Base-by-base conservation (phyloP, 2,329 filamentous ascomycete genomes). In the Diaporthe citriasiana region DNA sequence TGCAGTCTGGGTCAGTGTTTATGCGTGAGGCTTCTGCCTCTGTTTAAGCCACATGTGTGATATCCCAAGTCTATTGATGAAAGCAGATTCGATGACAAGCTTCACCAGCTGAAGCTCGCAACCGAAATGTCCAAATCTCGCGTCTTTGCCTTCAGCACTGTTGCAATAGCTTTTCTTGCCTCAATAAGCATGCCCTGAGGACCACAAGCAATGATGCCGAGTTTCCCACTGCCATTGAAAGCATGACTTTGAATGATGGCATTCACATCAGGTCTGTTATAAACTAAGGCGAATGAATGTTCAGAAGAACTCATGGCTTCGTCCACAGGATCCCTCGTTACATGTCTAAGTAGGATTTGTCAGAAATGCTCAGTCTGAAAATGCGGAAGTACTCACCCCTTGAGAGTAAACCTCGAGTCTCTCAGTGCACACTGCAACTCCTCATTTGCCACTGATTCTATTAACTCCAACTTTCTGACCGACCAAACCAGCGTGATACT, bases 141-240 rank as follows among this genome's bases (percentile, higher is more conserved):
- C 1, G 63, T 40, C n/a, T 38, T 40, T 9, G 15, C 15, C 4
- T 25, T 17, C 22, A 68, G 22, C 0, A 68, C n/a, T 19, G 22
- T 13, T 4, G 33, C 45, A 30, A 19, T 53, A 4, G 45, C n/a
- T n/a, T n/a, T 42, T 50, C 1, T 10, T 27, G 27, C 13, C 4
- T 71, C 69, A 15, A 3, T 30, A 9, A 60, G 33, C 69, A 71
- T 38, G 15, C 56, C 38, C 4, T 33, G 40, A 4, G 53, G 53
- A n/a, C 69, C 69, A 9, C 69, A 71, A 40, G 22, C 56, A 30
- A 71, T 51, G 22, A 71, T 63, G 9, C 53, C 69, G 40, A 71
- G 53, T 40, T 19, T 71, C 25, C 57, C 53, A 12, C 55, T 60
- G 17, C 69, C 55, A 33, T 27, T 30, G 17, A 42, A 6, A 12